Evolutionary conservation across 2,329 filamentous ascomycete genomes (phyloP).

Genomic region (Fusarium torulosum): DNA sequence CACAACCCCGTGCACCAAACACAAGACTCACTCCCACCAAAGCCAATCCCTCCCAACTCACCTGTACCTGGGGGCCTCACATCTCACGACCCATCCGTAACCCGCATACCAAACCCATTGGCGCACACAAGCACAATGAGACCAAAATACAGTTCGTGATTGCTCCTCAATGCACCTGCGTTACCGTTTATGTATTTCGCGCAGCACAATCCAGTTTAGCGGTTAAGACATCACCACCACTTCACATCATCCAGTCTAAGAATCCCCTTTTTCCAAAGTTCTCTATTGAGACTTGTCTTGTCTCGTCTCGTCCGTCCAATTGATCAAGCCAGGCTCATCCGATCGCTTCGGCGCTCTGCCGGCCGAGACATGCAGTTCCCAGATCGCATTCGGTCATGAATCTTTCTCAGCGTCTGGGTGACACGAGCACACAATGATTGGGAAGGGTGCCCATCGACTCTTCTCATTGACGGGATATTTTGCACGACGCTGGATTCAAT

Average conservation of each 20-base stretch:
- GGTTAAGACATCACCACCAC: background rate
- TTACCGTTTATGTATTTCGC: background rate
- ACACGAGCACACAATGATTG: constrained; percentile 17
- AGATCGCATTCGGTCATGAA: constrained; percentile 18
- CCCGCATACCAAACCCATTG: constrained; percentile 14
- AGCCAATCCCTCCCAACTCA: constrained; percentile 11
- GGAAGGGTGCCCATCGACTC: constrained; percentile 10
- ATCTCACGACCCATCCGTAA: constrained; percentile 17
- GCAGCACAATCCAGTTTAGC: background rate
- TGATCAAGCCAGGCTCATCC: constrained; percentile 10
- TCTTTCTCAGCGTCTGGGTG: constrained; percentile 13
- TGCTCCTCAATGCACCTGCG: constrained; percentile 2
- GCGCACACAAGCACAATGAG: constrained; percentile 1
- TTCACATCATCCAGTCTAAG: background rate
- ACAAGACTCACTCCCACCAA: constrained; percentile 21
- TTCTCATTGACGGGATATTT: constrained; percentile 13
- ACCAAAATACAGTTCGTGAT: constrained; percentile 9
- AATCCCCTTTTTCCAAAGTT: background rate
- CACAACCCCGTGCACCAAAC: constrained; percentile 28
- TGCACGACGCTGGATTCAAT: constrained; percentile 11
- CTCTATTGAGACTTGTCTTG: constrained; percentile 2
- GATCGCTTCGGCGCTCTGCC: constrained; percentile 40
- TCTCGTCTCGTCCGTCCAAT: constrained; percentile 45
- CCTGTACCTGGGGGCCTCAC: constrained; percentile 24
- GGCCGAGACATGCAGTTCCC: constrained; percentile 43